Evolutionary conservation across 768 basidiomycete genomes (phyloP).

Genomic region (Strobilomyces confusus): DNA sequence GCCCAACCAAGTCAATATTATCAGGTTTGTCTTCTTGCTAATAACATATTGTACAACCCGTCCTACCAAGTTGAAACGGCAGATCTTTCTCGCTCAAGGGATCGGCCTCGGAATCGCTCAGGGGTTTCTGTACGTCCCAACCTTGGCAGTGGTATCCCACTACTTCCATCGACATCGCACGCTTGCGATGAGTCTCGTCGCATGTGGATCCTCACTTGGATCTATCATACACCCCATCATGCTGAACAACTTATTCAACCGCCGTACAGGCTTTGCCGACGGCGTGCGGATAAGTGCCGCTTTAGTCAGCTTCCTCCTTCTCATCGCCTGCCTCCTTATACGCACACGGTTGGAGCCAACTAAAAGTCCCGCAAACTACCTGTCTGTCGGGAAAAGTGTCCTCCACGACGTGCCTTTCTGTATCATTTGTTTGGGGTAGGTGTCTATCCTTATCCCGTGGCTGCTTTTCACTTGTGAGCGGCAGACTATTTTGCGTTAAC

Average conservation of each 20-base stretch:
- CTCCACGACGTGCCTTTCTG: slow-evolving; percentile 17
- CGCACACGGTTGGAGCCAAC: slow-evolving; percentile 39
- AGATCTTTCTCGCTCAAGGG: slow-evolving; percentile 51
- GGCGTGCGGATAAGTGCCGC: slow-evolving; percentile 49
- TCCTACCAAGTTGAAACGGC: background rate
- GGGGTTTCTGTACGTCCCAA: slow-evolving; percentile 46
- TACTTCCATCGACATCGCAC: slow-evolving; percentile 41
- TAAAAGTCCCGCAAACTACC: slow-evolving; percentile 11
- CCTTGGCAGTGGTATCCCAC: slow-evolving; percentile 40
- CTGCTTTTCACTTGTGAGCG: background rate
- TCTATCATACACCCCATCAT: slow-evolving; percentile 24
- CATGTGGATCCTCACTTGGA: slow-evolving; percentile 35
- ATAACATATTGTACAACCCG: background rate
- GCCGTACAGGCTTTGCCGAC: slow-evolving; percentile 36
- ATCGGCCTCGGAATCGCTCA: slow-evolving; percentile 42
- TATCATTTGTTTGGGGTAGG: slow-evolving; percentile 21
- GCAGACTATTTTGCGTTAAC: slow-evolving; percentile 26
- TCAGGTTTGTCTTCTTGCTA: slow-evolving; percentile 30
- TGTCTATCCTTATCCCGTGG: background rate
- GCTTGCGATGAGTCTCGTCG: slow-evolving; percentile 42
- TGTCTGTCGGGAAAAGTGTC: slow-evolving; percentile 13
- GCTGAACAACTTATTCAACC: slow-evolving; percentile 29
- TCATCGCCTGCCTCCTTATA: slow-evolving; percentile 31
- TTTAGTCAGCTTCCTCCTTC: slow-evolving; percentile 35
- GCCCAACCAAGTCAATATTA: slow-evolving; percentile 39